Percentiles rank a stretch among this genome's conserved stretches.
phyloP scores from a whole-genome alignment of 129 eudicot species.

The Escallonia rubra region DNA sequence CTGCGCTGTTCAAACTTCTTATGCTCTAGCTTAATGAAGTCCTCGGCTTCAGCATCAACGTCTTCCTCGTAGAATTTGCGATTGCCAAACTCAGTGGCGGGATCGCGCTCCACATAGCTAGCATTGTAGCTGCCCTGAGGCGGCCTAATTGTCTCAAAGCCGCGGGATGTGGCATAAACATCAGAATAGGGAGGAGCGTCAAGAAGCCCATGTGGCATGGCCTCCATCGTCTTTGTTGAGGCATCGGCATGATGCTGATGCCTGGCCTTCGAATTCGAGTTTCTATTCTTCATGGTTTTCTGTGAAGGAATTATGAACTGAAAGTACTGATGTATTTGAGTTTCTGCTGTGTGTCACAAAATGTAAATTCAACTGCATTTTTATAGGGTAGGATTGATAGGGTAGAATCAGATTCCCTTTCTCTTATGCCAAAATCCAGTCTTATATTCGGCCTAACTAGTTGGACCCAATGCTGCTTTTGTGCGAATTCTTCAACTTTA shows the following conservation, averaged over 20 bases:
- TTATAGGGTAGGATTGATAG: background rate
- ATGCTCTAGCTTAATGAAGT: conserved; percentile 47
- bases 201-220: conserved; percentile 23
- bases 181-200: conserved; percentile 34
- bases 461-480: no score
- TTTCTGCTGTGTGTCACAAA: background rate
- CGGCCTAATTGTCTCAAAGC: conserved; percentile 9
- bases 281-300: conserved; percentile 7
- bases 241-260: background rate
- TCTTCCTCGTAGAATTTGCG: conserved; percentile 9
- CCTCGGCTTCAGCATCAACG: conserved; percentile 54
- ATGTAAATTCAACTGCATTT: background rate
- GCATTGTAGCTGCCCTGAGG: conserved; percentile 12
- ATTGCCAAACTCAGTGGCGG: background rate
- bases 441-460: background rate
- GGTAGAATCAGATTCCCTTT: conserved; percentile 12
- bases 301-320: background rate
- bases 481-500: no score
- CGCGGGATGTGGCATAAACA: conserved; percentile 21
- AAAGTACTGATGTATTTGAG: background rate
- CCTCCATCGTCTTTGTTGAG: background rate
- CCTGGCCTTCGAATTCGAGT: background rate
- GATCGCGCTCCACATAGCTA: conserved; percentile 5
- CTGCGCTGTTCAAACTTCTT: conserved; percentile 32
- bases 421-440: background rate